phyloP scores from a whole-genome alignment of 768 basidiomycete species.

The Dendrothele bispora region DNA sequence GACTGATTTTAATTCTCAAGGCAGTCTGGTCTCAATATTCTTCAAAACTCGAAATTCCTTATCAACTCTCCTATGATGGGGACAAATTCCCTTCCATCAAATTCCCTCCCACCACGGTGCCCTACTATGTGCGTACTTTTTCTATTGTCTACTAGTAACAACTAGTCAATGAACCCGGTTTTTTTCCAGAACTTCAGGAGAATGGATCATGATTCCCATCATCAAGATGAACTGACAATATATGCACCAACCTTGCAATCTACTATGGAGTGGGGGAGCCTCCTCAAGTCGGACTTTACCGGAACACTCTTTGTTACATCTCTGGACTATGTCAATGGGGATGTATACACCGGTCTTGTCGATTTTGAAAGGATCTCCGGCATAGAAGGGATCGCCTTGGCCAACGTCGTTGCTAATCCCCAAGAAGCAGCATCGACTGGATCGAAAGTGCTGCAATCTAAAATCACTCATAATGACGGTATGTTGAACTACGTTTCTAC shows the following conservation, averaged over 20 bases:
- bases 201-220: conserved; percentile 94
- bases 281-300: conserved; percentile 96
- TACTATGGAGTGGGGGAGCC: conserved; percentile 82
- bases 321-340: conserved; percentile 85
- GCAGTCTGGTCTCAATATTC: conserved; percentile 52
- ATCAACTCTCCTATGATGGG: conserved; percentile 95
- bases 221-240: conserved; percentile 91
- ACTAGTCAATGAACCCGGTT: neutral
- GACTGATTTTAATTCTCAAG: conserved; percentile 26
- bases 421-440: conserved; percentile 70
- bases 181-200: conserved; percentile 45
- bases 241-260: conserved; percentile 81
- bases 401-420: conserved; percentile 88
- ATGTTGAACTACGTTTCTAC: conserved; percentile 17
- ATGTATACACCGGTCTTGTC: conserved; percentile 80
- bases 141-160: neutral
- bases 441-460: conserved; percentile 73
- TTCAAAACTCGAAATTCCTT: conserved; percentile 75
- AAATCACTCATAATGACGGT: conserved; percentile 98
- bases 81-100: conserved; percentile 77
- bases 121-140: conserved; percentile 80
- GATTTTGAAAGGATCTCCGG: conserved; percentile 99
- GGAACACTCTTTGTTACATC: conserved; percentile 95
- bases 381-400: conserved; percentile 91
- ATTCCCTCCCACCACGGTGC: conserved; percentile 90